Conservation (phyloP, 108 stramenopile genomes). For the Ochromonas danica region DNA sequence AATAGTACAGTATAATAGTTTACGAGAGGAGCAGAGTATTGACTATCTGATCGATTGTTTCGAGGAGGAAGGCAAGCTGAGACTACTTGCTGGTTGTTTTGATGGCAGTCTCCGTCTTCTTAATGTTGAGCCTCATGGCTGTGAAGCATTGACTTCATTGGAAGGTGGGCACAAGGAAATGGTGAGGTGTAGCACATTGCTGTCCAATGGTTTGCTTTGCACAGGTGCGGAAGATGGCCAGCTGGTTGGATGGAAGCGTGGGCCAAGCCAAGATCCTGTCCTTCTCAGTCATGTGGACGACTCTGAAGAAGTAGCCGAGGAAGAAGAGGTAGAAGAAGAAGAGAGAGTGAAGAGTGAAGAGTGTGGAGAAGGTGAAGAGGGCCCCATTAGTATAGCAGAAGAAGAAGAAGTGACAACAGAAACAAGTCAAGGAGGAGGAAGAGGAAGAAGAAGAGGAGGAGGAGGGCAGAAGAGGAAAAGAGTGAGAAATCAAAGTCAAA, state of each 20-base stretch:
- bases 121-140: conserved; percentile 39
- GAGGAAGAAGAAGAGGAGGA: too few relatives aligned
- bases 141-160: conserved; percentile 33
- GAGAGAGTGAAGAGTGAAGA: too few relatives aligned
- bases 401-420: too few relatives aligned
- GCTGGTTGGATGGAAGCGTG: conserved; percentile 47
- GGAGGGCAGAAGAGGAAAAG: too few relatives aligned
- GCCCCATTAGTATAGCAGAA: too few relatives aligned
- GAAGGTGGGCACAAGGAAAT: conserved; percentile 34
- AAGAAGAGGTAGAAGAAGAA: too few relatives aligned
- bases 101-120: conserved; percentile 38
- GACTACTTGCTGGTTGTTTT: conserved; percentile 38
- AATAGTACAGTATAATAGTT: conserved; percentile 36
- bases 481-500: too few relatives aligned
- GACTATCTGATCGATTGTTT: conserved; percentile 48
- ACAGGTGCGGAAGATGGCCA: conserved; percentile 53
- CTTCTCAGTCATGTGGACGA: too few relatives aligned
- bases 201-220: not conserved
- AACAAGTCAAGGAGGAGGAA: too few relatives aligned
- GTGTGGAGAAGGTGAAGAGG: too few relatives aligned
- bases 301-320: too few relatives aligned
- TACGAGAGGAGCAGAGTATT: conserved; percentile 33
- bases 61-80: conserved; percentile 39
- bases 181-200: not conserved
- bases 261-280: too few relatives aligned